Evolutionary conservation across 2,329 filamentous ascomycete genomes (phyloP).

Genomic region (Purpureocillium takamizusanense): DNA sequence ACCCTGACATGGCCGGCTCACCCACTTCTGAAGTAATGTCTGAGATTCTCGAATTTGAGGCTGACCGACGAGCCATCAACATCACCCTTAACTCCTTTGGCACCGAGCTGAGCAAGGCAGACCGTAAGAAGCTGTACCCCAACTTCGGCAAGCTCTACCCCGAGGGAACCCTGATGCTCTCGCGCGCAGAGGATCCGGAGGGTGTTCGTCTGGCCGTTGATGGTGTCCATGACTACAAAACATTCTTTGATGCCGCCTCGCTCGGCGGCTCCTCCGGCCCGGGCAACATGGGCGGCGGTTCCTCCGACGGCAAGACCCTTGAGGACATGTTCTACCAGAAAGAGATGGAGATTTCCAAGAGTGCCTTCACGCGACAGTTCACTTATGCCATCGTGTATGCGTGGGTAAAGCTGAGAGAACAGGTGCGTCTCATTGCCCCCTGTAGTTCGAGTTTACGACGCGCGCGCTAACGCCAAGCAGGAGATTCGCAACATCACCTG

Average conservation of each 20-base stretch:
- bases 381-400: slow-evolving; percentile 92
- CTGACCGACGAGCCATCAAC: slow-evolving; percentile 93
- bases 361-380: slow-evolving; percentile 92
- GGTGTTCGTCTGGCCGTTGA: slow-evolving; percentile 90
- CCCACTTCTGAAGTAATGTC: slow-evolving; percentile 93
- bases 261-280: slow-evolving; percentile 63
- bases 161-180: slow-evolving; percentile 91
- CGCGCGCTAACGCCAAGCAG: slow-evolving; percentile 39
- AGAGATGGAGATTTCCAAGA: slow-evolving; percentile 97
- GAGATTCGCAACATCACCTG: slow-evolving; percentile 99
- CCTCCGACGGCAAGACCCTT: slow-evolving; percentile 75
- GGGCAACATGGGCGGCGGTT: slow-evolving; percentile 77
- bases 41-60: slow-evolving; percentile 93
- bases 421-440: slow-evolving; percentile 50
- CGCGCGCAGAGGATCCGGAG: slow-evolving; percentile 87
- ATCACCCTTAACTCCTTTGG: slow-evolving; percentile 98
- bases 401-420: slow-evolving; percentile 95
- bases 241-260: slow-evolving; percentile 87
- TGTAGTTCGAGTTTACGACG: background rate
- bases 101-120: slow-evolving; percentile 86
- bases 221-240: slow-evolving; percentile 86
- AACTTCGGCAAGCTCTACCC: slow-evolving; percentile 85
- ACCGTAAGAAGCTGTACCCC: slow-evolving; percentile 94
- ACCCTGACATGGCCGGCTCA: slow-evolving; percentile 77
- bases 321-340: slow-evolving; percentile 99